A percentile compares a stretch with the other conserved stretches of the same genome.
phyloP scores from a whole-genome alignment of 345 rosid species.

The Populus davidiana region DNA sequence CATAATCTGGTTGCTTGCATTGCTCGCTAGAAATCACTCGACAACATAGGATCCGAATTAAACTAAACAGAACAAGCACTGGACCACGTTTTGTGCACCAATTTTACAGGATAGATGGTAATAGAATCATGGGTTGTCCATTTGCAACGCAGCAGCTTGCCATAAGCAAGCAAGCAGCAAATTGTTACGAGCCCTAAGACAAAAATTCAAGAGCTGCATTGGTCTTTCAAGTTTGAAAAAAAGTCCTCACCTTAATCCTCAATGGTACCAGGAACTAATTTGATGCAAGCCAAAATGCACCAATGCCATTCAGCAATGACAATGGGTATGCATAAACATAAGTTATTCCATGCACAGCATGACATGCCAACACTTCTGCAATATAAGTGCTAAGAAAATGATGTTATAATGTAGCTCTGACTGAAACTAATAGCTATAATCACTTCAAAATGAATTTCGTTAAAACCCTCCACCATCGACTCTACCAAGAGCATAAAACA shows the following conservation, averaged over 20 bases:
- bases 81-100: constrained; percentile 40
- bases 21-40: constrained; percentile 26
- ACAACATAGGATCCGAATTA: constrained; percentile 33
- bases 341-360: background rate
- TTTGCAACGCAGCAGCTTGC: constrained; percentile 41
- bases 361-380: background rate
- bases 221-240: constrained; percentile 20
- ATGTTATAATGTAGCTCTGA: background rate
- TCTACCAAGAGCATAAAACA: background rate
- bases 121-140: constrained; percentile 40
- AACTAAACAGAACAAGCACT: constrained; percentile 29
- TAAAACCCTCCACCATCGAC: background rate
- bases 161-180: constrained; percentile 24
- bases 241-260: background rate
- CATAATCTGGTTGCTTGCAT: constrained; percentile 30
- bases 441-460: background rate
- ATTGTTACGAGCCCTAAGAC: background rate
- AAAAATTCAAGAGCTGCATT: constrained; percentile 25
- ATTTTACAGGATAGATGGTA: constrained; percentile 41
- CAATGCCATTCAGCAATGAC: background rate
- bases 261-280: constrained; percentile 21
- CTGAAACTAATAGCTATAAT: background rate
- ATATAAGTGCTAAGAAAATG: background rate
- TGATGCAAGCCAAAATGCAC: constrained; percentile 6
- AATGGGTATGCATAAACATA: background rate